A percentile compares a stretch with the other conserved stretches of the same genome.
phyloP scores from a whole-genome alignment of 805 yeast genomes.

The Starmerella stigmatis region DNA sequence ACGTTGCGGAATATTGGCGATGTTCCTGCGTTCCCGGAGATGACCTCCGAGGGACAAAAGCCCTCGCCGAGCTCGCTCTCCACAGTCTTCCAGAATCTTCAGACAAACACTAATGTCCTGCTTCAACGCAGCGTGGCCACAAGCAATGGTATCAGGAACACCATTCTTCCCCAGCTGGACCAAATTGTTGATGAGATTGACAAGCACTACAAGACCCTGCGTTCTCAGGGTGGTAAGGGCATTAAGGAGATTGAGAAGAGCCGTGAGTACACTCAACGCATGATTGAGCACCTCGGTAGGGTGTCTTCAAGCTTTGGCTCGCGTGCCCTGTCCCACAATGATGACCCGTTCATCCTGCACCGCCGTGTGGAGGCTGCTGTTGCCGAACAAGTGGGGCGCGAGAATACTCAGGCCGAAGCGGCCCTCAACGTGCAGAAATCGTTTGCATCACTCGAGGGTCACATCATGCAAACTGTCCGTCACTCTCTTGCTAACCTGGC shows the following conservation, averaged over 20 bases:
- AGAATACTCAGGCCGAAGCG: slow-evolving; percentile 39
- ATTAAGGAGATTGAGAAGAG: slow-evolving; percentile 34
- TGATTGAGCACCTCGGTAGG: slow-evolving; percentile 32
- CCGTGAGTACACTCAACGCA: slow-evolving; percentile 32
- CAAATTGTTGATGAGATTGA: slow-evolving; percentile 34
- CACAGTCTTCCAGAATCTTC: slow-evolving; percentile 30
- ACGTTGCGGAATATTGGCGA: slow-evolving; percentile 29
- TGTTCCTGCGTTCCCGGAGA: slow-evolving; percentile 29
- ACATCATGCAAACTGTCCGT: slow-evolving; percentile 36
- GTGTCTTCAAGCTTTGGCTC: slow-evolving; percentile 30
- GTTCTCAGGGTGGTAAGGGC: slow-evolving; percentile 30
- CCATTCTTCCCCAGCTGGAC: slow-evolving; percentile 38
- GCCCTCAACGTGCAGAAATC: slow-evolving; percentile 36
- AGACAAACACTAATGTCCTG: slow-evolving; percentile 29
- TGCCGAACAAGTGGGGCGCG: slow-evolving; percentile 37
- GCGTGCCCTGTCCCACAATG: slow-evolving; percentile 32
- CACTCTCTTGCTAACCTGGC: slow-evolving; percentile 32
- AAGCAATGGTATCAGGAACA: slow-evolving; percentile 32
- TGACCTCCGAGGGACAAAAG: background rate
- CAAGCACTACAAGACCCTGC: slow-evolving; percentile 37
- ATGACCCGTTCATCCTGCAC: slow-evolving; percentile 41
- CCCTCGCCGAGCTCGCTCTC: slow-evolving; percentile 26
- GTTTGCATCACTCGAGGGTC: slow-evolving; percentile 36
- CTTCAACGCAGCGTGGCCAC: slow-evolving; percentile 33
- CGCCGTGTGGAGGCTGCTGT: slow-evolving; percentile 34